A percentile compares a stretch with the other conserved stretches of the same genome.
Conservation (phyloP, 2,329 filamentous ascomycete genomes). For the Gnomoniopsis sp. region DNA sequence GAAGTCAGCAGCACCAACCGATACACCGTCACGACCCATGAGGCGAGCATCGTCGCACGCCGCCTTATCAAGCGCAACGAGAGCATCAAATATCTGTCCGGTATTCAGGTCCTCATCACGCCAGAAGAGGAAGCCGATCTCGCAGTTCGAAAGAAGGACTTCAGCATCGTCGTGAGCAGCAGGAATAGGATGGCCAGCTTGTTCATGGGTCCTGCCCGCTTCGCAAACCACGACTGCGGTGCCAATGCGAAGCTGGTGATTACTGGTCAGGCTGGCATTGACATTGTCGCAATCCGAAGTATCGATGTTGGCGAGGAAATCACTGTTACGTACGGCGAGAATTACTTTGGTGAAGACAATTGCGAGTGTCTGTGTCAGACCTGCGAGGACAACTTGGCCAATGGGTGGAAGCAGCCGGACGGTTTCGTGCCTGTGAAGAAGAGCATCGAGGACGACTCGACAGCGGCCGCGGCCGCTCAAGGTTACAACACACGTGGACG, state of each 20-base stretch:
- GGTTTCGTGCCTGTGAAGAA: constrained; percentile 42
- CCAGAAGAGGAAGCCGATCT: constrained; percentile 85
- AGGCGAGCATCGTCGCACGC: constrained; percentile 82
- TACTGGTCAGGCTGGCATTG: constrained; percentile 79
- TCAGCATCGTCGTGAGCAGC: constrained; percentile 93
- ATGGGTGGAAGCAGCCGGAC: constrained; percentile 72
- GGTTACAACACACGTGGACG: constrained; percentile 56
- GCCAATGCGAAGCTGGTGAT: constrained; percentile 88
- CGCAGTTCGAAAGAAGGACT: constrained; percentile 81
- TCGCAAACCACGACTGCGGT: constrained; percentile 95
- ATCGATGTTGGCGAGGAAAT: constrained; percentile 91
- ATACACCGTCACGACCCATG: constrained; percentile 86
- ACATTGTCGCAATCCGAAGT: constrained; percentile 78
- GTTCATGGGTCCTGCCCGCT: constrained; percentile 91
- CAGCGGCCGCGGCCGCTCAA: constrained; percentile 27
- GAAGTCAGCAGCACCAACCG: constrained; percentile 90
- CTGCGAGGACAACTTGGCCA: constrained; percentile 71
- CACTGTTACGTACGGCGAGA: constrained; percentile 91
- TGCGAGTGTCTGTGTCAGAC: constrained; percentile 90
- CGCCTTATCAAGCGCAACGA: constrained; percentile 77
- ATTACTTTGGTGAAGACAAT: constrained; percentile 93
- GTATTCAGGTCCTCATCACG: constrained; percentile 89
- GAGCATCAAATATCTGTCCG: constrained; percentile 83
- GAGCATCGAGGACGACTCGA: constrained; percentile 51
- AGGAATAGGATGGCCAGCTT: constrained; percentile 86